A percentile compares a stretch with the other conserved stretches of the same genome.
These are phyloP conservation scores for Castanea crenata DNA, from an alignment of 306 rosid genomes.

Conservation along the genomic window DNA sequence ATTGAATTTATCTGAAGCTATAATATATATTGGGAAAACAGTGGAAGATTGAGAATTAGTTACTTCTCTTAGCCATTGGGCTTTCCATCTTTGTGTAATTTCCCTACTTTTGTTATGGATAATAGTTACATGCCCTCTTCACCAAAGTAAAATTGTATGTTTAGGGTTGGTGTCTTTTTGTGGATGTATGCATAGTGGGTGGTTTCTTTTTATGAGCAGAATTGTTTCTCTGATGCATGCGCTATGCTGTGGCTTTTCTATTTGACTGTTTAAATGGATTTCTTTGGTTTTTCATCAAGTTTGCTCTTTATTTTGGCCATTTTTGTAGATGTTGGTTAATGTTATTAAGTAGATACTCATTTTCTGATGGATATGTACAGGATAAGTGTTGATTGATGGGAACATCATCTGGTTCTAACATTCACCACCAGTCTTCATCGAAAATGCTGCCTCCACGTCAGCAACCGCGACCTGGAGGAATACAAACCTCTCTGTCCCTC, in stretches of 20 bases:
- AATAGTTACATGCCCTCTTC: neutral
- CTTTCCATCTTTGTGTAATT: neutral
- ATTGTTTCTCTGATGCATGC: neutral
- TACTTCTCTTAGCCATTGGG: neutral
- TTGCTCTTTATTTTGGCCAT: neutral
- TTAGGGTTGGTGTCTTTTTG: neutral
- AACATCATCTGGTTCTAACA: conserved; percentile 61
- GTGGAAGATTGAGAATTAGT: neutral
- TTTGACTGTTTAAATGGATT: neutral
- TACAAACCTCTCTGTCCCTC: conserved; percentile 77
- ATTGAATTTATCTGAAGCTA: neutral
- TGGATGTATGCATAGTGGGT: neutral
- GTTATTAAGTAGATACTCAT: conserved; percentile 1
- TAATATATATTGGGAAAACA: neutral
- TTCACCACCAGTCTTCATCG: conserved; percentile 42
- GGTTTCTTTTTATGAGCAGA: neutral
- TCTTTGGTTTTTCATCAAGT: neutral
- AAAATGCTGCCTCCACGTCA: conserved; percentile 86
- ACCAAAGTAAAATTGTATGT: neutral
- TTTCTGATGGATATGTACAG: conserved; percentile 20
- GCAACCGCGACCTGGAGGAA: conserved; percentile 75
- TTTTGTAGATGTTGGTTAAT: neutral
- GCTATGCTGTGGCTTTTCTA: neutral
- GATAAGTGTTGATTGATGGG: conserved; percentile 45
- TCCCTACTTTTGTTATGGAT: neutral